Evolutionary conservation across 2,329 filamentous ascomycete species (phyloP).

Genomic region (Neospermospora avenae): DNA sequence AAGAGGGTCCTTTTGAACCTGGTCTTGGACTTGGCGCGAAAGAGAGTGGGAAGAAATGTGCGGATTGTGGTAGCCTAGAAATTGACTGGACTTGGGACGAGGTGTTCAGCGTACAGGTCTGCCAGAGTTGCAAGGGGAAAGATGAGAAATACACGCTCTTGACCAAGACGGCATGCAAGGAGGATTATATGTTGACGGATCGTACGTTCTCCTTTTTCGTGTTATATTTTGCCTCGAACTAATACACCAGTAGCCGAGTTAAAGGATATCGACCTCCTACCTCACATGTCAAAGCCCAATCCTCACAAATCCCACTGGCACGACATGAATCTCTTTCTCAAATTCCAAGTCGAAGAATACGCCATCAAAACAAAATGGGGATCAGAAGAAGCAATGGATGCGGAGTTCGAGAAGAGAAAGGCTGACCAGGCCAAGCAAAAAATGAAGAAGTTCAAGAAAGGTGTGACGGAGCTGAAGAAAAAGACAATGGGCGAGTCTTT

Average conservation of each 20-base stretch:
- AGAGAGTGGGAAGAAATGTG: conserved; percentile 68
- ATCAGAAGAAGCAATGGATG: conserved; percentile 77
- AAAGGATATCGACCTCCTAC: conserved; percentile 81
- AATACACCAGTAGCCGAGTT: conserved; percentile 64
- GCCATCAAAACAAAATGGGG: conserved; percentile 91
- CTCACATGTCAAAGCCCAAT: conserved; percentile 85
- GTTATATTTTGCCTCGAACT: not conserved
- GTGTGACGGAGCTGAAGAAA: conserved; percentile 87
- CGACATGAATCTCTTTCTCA: conserved; percentile 96
- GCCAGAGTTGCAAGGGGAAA: conserved; percentile 83
- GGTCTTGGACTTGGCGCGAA: conserved; percentile 69
- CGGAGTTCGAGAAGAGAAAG: conserved; percentile 79
- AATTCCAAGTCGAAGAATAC: conserved; percentile 92
- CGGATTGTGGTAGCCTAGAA: conserved; percentile 78
- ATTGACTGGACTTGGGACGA: conserved; percentile 97
- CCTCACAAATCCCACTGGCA: conserved; percentile 96
- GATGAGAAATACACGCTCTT: conserved; percentile 88
- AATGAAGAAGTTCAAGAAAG: conserved; percentile 87
- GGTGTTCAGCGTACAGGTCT: conserved; percentile 72
- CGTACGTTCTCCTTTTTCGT: conserved; percentile 50
- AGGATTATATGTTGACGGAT: conserved; percentile 94
- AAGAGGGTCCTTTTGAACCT: conserved; percentile 83
- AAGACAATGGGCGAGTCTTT: conserved; percentile 90
- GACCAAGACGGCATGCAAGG: conserved; percentile 93
- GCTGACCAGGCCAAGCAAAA: conserved; percentile 79